phyloP scores from a whole-genome alignment of 495 filamentous ascomycete genomes.

The Penicillium alfredii region DNA sequence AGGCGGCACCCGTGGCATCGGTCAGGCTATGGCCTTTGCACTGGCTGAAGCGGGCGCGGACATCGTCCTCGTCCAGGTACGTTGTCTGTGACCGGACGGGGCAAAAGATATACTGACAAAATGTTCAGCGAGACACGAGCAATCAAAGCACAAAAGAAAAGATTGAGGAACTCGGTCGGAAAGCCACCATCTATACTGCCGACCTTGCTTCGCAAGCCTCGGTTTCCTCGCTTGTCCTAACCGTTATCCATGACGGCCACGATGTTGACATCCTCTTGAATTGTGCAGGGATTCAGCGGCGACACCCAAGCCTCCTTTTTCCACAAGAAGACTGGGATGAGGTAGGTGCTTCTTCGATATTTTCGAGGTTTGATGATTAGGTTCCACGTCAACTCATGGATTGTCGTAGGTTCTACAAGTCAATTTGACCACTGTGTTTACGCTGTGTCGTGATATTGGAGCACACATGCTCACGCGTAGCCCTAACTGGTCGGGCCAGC shows the following conservation, averaged over 20 bases:
- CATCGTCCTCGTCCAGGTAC: slow-evolving; percentile 58
- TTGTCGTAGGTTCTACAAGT: slow-evolving; percentile 61
- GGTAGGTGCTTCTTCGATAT: slow-evolving; percentile 19
- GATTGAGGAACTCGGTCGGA: slow-evolving; percentile 62
- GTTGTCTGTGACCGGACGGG: neutral
- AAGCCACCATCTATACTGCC: slow-evolving; percentile 59
- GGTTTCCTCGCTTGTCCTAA: slow-evolving; percentile 53
- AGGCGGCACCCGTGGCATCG: slow-evolving; percentile 76
- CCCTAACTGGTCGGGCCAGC: slow-evolving; percentile 32
- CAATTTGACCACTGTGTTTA: slow-evolving; percentile 72
- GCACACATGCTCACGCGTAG: slow-evolving; percentile 67
- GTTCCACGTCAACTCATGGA: too few species aligned
- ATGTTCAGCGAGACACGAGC: slow-evolving; percentile 50
- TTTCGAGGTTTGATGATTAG: neutral
- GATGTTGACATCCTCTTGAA: slow-evolving; percentile 69
- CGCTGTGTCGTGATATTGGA: slow-evolving; percentile 69
- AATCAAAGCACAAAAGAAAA: slow-evolving; percentile 49
- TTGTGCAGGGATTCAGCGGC: slow-evolving; percentile 77
- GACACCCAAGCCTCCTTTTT: slow-evolving; percentile 65
- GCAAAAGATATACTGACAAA: neutral
- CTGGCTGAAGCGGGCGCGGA: slow-evolving; percentile 84
- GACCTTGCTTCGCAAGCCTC: slow-evolving; percentile 59
- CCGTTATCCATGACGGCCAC: slow-evolving; percentile 54
- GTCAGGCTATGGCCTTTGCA: slow-evolving; percentile 66
- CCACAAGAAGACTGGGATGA: slow-evolving; percentile 69